These are phyloP conservation scores for Geotrichum cucujoidarum DNA, from an alignment of 1,139 yeast species.

Conservation along the genomic window DNA sequence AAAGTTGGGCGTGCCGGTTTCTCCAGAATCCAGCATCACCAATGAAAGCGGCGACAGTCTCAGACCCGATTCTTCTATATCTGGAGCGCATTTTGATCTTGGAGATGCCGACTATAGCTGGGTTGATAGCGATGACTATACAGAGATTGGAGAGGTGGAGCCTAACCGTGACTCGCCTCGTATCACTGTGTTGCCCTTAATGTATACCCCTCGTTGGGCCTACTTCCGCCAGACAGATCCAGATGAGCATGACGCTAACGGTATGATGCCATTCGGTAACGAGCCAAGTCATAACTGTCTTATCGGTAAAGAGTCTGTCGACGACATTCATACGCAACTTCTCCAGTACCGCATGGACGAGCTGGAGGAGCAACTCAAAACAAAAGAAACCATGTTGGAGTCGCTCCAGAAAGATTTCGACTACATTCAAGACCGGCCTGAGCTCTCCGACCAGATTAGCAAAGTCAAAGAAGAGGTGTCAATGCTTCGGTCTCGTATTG, in stretches of 20 bases:
- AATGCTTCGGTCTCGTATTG: constrained; percentile 35
- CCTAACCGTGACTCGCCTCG: constrained; percentile 49
- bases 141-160: constrained; percentile 51
- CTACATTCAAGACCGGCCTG: constrained; percentile 27
- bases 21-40: constrained; percentile 23
- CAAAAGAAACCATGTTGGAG: constrained; percentile 37
- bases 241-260: constrained; percentile 30
- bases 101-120: constrained; percentile 54
- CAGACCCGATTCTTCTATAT: constrained; percentile 9
- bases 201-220: constrained; percentile 69
- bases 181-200: constrained; percentile 58
- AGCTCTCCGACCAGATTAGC: constrained; percentile 28
- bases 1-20: constrained; percentile 25
- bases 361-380: constrained; percentile 45
- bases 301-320: constrained; percentile 44
- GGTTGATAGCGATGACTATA: constrained; percentile 78
- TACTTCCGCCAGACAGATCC: constrained; percentile 63
- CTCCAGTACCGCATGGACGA: constrained; percentile 34
- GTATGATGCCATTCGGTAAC: constrained; percentile 56
- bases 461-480: constrained; percentile 37
- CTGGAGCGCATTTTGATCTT: constrained; percentile 35
- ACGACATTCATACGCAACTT: constrained; percentile 32
- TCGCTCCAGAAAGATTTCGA: constrained; percentile 32
- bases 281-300: constrained; percentile 66
- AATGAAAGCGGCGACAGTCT: constrained; percentile 7